These are phyloP conservation scores for Fusarium longipes DNA, from an alignment of 2,329 filamentous ascomycete species.

Conservation along the genomic window DNA sequence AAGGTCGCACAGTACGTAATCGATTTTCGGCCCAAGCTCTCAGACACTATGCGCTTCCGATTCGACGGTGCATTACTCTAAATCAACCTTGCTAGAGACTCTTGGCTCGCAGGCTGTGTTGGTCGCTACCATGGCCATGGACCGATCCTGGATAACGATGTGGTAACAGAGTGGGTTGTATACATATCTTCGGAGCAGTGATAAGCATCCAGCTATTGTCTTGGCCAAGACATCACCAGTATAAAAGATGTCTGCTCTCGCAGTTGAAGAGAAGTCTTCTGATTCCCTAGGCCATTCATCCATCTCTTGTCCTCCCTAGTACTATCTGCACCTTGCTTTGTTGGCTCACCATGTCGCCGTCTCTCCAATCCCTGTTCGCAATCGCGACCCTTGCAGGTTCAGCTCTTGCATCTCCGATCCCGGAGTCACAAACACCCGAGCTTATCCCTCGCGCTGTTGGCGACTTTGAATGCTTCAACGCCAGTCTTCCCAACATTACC, in stretches of 20 bases:
- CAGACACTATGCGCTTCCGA: not conserved
- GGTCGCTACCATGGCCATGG: not conserved
- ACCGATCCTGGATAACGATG: slow-evolving; percentile 31
- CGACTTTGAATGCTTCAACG: slow-evolving; percentile 38
- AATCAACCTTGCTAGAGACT: not conserved
- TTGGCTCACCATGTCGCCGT: slow-evolving; percentile 22
- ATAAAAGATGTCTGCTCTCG: slow-evolving; percentile 14
- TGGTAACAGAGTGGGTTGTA: slow-evolving; percentile 24
- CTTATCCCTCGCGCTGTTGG: slow-evolving; percentile 11
- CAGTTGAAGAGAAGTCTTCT: not conserved
- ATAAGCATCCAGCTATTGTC: not conserved
- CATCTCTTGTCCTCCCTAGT: not conserved
- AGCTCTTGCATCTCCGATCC: slow-evolving; percentile 25
- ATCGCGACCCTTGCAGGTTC: slow-evolving; percentile 22
- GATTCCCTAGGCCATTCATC: not conserved
- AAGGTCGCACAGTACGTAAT: slow-evolving; percentile 24
- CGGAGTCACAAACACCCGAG: slow-evolving; percentile 11
- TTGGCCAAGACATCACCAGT: not conserved
- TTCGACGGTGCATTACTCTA: slow-evolving; percentile 4
- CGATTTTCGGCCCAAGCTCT: not conserved
- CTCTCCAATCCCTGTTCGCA: slow-evolving; percentile 20
- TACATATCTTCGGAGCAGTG: slow-evolving; percentile 2
- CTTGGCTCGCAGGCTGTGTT: slow-evolving; percentile 14
- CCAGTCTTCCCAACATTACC: slow-evolving; percentile 62
- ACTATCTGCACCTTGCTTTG: not conserved